Percentiles rank a stretch among this genome's conserved stretches.
Evolutionary conservation across 2,329 filamentous ascomycete genomes (phyloP).

Genomic region (Aspergillus viridinutans): DNA sequence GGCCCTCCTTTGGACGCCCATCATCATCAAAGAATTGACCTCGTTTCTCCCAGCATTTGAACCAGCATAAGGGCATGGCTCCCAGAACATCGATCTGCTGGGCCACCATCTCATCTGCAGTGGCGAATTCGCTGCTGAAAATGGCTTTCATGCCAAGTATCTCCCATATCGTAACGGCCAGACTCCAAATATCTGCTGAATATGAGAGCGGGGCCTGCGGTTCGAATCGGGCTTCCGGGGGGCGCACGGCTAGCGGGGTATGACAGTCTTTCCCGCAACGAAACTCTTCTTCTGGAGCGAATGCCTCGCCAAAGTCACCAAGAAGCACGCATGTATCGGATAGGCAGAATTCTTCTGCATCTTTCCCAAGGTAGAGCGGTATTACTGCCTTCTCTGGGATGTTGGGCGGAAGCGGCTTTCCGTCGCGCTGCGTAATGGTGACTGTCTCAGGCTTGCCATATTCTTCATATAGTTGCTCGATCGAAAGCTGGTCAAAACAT

Average conservation of each 20-base stretch:
- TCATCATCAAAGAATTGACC: slow-evolving; percentile 11
- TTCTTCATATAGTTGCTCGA: slow-evolving; percentile 28
- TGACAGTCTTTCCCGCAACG: slow-evolving; percentile 21
- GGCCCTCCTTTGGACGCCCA: slow-evolving; percentile 8
- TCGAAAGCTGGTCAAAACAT: slow-evolving; percentile 10
- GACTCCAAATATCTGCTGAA: too few relatives aligned
- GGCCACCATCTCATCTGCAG: too few relatives aligned
- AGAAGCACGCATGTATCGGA: slow-evolving; percentile 28
- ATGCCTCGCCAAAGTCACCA: slow-evolving; percentile 26
- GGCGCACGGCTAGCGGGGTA: slow-evolving; percentile 10
- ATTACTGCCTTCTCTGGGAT: slow-evolving; percentile 24
- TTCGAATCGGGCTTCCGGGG: too few relatives aligned
- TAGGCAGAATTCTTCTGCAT: slow-evolving; percentile 23
- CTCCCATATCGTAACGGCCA: too few relatives aligned
- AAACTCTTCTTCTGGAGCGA: slow-evolving; percentile 14
- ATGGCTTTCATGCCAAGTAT: slow-evolving; percentile 2
- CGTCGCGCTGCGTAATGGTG: slow-evolving; percentile 19
- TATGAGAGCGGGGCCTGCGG: too few relatives aligned
- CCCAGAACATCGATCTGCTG: too few relatives aligned
- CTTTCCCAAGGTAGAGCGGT: slow-evolving; percentile 26
- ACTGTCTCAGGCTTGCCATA: slow-evolving; percentile 28
- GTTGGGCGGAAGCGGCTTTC: slow-evolving; percentile 21
- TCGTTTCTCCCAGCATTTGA: slow-evolving; percentile 13
- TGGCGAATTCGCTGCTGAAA: slow-evolving; percentile 8
- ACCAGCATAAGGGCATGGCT: slow-evolving; percentile 11